phyloP scores from a whole-genome alignment of 108 stramenopile genomes.

The Skeletonema menzelii region DNA sequence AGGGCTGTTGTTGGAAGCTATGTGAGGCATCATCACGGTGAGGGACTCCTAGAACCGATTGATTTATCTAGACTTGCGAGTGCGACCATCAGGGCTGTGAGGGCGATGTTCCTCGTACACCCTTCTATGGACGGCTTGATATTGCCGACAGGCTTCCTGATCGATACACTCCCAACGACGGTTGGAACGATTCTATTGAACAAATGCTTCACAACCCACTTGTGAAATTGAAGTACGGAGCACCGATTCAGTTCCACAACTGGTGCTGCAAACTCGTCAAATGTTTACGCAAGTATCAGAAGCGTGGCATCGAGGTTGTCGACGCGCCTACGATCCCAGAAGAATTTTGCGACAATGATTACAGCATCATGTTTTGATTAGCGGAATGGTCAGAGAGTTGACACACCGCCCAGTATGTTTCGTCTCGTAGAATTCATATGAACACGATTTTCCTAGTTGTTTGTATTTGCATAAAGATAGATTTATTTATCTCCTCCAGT shows the following conservation, averaged over 20 bases:
- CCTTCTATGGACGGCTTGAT: constrained; percentile 17
- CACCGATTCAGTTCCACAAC: constrained; percentile 13
- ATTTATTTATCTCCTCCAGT: too few relatives aligned
- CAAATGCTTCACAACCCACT: too few relatives aligned
- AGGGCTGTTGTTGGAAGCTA: constrained; percentile 15
- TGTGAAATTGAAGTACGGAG: too few relatives aligned
- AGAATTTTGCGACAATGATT: background rate
- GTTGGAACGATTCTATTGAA: background rate
- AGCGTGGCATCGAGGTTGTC: constrained; percentile 17
- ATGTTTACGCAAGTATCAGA: constrained; percentile 19
- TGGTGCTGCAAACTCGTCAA: constrained; percentile 12
- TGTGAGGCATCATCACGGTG: constrained; percentile 10
- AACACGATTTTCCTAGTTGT: too few relatives aligned
- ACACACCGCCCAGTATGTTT: too few relatives aligned
- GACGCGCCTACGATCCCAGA: constrained; percentile 17
- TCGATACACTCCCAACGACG: background rate
- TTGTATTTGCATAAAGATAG: too few relatives aligned
- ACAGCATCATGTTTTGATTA: too few relatives aligned
- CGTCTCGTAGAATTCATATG: too few relatives aligned
- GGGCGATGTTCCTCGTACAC: constrained; percentile 10
- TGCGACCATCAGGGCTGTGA: constrained; percentile 7
- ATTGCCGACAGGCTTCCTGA: constrained; percentile 3
- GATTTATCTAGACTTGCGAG: background rate
- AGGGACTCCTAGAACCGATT: background rate
- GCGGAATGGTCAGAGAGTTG: too few relatives aligned